Evolutionary conservation across 306 rosid species (phyloP), one percentile per base, ranked within the genome.

Genomic region (Ormosia semicastrata): DNA sequence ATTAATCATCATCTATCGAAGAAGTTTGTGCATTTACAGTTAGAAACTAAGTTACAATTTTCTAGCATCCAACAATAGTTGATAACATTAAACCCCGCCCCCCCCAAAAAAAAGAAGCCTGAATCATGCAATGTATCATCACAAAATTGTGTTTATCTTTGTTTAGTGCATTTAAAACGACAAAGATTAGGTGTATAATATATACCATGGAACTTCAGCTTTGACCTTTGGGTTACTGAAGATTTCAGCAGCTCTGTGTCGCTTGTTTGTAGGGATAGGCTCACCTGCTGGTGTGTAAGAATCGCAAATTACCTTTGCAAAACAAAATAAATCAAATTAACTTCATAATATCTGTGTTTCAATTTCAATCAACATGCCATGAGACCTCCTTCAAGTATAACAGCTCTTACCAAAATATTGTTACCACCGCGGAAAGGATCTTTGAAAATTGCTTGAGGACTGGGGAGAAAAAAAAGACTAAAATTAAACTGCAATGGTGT

Each of bases 341-440:
- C 71, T 53, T 80, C 68, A 46, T 81, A 37, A 49, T 29, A 54
- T 85, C 36, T 74, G 36, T 7, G 46, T 81, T 71, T 84, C 39
- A 73, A 56, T 56, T 79, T 85, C 52, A 77, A 81, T 11, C 66
- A 76, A 32, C 56, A 33, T 18, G 75, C 24, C 52, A 66, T 73
- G 71, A 58, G 52, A 80, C 78, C 33, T 36, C 62, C 74, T 62
- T 76, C 62, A 60, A 83, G 49, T 57, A 53, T 44, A 69, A 67
- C 57, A 71, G 72, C 50, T 64, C 94, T 76, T 87, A 96, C 99
- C 98, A 96, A 90, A 85, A 96, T 94, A 66, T 96, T 91, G 91
- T 96, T 96, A 6, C 99, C 98, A 15, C 99, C 98, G 4, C 99
- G 99, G 78, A 96, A 96, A 73, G 99, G 99, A 62, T 96, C 99